Conservation (phyloP, 768 basidiomycete species). For the Xerocomellus dryophilus region DNA sequence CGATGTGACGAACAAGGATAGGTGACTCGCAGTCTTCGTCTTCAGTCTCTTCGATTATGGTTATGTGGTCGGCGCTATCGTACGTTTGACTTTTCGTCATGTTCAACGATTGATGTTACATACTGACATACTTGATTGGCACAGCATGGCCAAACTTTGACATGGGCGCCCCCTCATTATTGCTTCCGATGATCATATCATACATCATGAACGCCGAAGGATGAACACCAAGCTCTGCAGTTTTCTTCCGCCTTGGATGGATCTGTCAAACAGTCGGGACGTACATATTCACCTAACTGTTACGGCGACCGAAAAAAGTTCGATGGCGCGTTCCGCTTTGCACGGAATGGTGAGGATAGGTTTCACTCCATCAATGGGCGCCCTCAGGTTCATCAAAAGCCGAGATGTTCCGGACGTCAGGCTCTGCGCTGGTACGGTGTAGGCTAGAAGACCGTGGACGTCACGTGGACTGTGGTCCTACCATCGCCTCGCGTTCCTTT, state of each 20-base stretch:
- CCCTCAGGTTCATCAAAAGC: neutral
- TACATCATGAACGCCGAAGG: neutral
- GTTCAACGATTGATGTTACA: neutral
- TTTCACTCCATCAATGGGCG: neutral
- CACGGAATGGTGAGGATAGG: slow-evolving; percentile 6
- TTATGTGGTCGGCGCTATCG: neutral
- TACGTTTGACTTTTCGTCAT: neutral
- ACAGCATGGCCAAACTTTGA: slow-evolving; percentile 16
- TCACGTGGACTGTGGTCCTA: neutral
- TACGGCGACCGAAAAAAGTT: neutral
- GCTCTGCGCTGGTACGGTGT: neutral
- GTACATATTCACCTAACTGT: neutral
- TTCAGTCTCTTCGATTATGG: slow-evolving; percentile 1
- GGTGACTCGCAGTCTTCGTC: slow-evolving; percentile 1
- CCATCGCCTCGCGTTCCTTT: neutral
- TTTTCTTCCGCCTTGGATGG: neutral
- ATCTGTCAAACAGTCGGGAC: slow-evolving; percentile 1
- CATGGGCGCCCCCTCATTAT: neutral
- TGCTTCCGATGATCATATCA: slow-evolving; percentile 6
- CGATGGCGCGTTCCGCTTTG: neutral
- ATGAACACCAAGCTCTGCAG: slow-evolving; percentile 1
- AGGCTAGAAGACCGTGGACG: slow-evolving; percentile 3
- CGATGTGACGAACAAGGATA: slow-evolving; percentile 9
- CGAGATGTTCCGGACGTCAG: slow-evolving; percentile 1
- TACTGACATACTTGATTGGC: neutral